Percentiles rank a stretch among this genome's conserved stretches.
Conservation (phyloP, 2,329 filamentous ascomycete species). For the Didymella sp. region DNA sequence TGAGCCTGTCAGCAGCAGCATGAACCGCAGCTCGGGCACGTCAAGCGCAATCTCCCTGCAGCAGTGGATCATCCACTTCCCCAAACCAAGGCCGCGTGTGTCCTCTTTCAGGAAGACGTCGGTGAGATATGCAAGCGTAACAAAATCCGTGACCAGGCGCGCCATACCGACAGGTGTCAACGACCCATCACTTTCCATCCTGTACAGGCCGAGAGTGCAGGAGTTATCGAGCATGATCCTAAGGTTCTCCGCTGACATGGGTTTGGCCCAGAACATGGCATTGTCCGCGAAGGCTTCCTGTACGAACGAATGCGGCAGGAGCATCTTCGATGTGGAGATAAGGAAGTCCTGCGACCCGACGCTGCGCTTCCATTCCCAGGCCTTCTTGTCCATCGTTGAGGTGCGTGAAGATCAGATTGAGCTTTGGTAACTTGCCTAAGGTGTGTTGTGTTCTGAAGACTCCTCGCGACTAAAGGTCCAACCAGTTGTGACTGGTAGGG, state of each 20-base stretch:
- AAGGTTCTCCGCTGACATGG: conserved; percentile 27
- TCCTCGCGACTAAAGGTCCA: too few relatives aligned
- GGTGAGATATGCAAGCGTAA: conserved; percentile 72
- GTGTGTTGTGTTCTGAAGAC: background rate
- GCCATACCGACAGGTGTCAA: conserved; percentile 63
- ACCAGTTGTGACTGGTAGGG: background rate
- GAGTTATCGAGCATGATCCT: conserved; percentile 42
- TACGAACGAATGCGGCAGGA: conserved; percentile 41
- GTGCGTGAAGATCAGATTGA: background rate
- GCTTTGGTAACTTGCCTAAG: background rate
- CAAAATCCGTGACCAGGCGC: conserved; percentile 72
- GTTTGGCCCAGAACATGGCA: conserved; percentile 43
- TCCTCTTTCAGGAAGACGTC: conserved; percentile 70
- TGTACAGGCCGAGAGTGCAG: conserved; percentile 43
- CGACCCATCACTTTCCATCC: conserved; percentile 7
- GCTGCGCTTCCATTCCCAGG: conserved; percentile 35
- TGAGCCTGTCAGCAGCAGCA: conserved; percentile 38
- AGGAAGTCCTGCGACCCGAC: conserved; percentile 31
- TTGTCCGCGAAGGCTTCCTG: conserved; percentile 38
- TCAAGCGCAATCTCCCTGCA: conserved; percentile 64
- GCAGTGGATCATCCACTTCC: conserved; percentile 68
- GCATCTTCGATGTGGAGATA: conserved; percentile 36
- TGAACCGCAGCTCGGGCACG: conserved; percentile 64
- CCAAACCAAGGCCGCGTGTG: conserved; percentile 68
- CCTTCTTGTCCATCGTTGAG: conserved; percentile 27